Evolutionary conservation across 2,329 filamentous ascomycete genomes (phyloP), one percentile per base, ranked within the genome.

Genomic region (Venturia nashicola): DNA sequence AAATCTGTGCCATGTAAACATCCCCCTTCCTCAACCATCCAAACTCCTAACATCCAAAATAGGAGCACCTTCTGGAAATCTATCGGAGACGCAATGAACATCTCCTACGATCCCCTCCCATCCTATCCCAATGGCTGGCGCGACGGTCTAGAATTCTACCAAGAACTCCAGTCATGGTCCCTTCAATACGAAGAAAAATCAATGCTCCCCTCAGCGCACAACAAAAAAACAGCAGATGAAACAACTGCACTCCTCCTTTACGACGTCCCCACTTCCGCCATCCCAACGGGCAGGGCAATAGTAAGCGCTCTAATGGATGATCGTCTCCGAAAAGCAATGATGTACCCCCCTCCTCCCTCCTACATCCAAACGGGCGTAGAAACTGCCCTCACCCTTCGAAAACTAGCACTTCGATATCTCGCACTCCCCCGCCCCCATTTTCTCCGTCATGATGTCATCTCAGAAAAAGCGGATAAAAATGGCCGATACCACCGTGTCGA

Each of bases 71-170:
- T 88, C 69, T 91, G 87, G 88, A 89, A 88, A 72, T 79, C 79
- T 62, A 75, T 90, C 18, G 88, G 88, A 16, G 85, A 90, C 68
- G 82, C 83, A 62, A 87, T 91, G 83, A 80, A 79, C 0, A 88
- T 91, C 64, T 77, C 77, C 0, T 79, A 76, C 5, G 34, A 34
- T 18, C 44, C 27, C 7, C 40, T 65, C 40, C 36, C n/a, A 36
- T 36, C 57, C 44, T 60, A 3, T 0, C 4, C 67, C 68, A 0
- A 42, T 48, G 42, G 69, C 68, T 0, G 78, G 76, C 0, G 71
- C 5, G 79, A 83, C 67, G 80, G 82, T 0, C 68, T 83, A 23
- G 75, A 82, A 4, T 85, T 80, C 76, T 71, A 80, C 3, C 76
- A 82, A 2, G 80, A 83, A 61, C 68, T 85, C 0, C 70, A 71